These are phyloP conservation scores for Leccinellum luteum DNA, from an alignment of 768 basidiomycete genomes.

Conservation along the genomic window DNA sequence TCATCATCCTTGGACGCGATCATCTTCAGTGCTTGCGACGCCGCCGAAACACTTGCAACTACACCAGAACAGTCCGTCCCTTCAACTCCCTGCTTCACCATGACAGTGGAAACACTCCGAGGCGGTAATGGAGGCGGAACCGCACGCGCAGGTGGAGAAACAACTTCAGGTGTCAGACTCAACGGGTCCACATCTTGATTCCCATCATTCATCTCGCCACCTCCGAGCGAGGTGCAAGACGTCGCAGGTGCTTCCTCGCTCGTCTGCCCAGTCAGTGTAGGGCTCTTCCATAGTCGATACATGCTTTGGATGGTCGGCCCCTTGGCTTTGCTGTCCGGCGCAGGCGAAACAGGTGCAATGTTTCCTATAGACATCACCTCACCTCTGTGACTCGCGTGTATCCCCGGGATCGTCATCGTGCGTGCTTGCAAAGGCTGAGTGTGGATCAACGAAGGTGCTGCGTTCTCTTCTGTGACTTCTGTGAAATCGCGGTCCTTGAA, in stretches of 20 bases:
- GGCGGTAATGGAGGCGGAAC: constrained; percentile 42
- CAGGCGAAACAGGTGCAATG: constrained; percentile 47
- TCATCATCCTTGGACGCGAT: constrained; percentile 52
- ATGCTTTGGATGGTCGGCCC: constrained; percentile 63
- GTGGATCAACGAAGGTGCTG: constrained; percentile 53
- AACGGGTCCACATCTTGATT: constrained; percentile 32
- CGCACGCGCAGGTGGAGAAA: constrained; percentile 26
- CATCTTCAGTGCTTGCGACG: constrained; percentile 55
- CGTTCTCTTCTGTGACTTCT: constrained; percentile 27
- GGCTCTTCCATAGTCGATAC: constrained; percentile 73
- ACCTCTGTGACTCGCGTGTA: constrained; percentile 80
- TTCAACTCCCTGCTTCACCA: constrained; percentile 30
- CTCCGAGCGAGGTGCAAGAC: constrained; percentile 3
- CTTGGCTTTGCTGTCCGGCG: constrained; percentile 38
- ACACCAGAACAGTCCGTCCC: constrained; percentile 14
- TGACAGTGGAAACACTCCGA: constrained; percentile 35
- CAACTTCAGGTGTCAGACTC: constrained; percentile 23
- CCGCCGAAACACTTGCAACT: constrained; percentile 34
- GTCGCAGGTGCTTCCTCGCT: constrained; percentile 15
- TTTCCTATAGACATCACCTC: constrained; percentile 87
- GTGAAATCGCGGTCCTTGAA: constrained; percentile 34
- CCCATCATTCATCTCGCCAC: constrained; percentile 17
- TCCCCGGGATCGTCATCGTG: constrained; percentile 85
- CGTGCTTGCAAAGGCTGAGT: constrained; percentile 72
- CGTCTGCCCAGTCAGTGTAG: constrained; percentile 33